Evolutionary conservation across 345 rosid species (phyloP).

Genomic region (Euphorbia tirucalli): DNA sequence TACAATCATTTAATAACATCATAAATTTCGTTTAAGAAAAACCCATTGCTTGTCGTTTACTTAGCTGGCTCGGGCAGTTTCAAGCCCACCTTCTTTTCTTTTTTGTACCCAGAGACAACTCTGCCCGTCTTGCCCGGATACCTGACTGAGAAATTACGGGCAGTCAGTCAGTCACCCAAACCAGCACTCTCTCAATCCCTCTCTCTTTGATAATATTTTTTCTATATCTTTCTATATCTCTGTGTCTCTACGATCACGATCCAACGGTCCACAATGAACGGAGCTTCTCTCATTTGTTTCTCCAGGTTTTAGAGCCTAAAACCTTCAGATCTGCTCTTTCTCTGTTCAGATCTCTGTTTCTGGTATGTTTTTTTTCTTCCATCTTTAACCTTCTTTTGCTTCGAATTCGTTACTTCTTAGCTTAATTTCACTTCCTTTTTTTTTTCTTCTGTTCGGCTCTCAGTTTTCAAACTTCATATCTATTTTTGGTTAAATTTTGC

Average conservation of each 20-base stretch:
- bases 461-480: neutral
- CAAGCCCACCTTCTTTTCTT: slow-evolving; percentile 13
- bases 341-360: slow-evolving; percentile 37
- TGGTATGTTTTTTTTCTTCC: slow-evolving; percentile 33
- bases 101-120: neutral
- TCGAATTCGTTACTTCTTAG: too few species aligned
- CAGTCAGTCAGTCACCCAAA: slow-evolving; percentile 25
- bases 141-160: slow-evolving; percentile 41
- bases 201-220: slow-evolving; percentile 22
- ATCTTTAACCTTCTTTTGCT: neutral
- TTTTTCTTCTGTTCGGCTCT: neutral
- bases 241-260: slow-evolving; percentile 46
- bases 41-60: slow-evolving; percentile 22
- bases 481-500: neutral
- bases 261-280: slow-evolving; percentile 58
- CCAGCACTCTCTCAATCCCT: slow-evolving; percentile 27
- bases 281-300: slow-evolving; percentile 24
- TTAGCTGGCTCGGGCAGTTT: slow-evolving; percentile 30
- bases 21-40: neutral
- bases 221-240: slow-evolving; percentile 34
- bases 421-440: neutral
- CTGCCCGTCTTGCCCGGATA: slow-evolving; percentile 34
- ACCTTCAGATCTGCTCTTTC: slow-evolving; percentile 44
- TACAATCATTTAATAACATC: neutral
- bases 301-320: slow-evolving; percentile 36